These are phyloP conservation scores for Kodamaea sp. DNA, from an alignment of 1,139 yeast genomes.

Conservation along the genomic window DNA sequence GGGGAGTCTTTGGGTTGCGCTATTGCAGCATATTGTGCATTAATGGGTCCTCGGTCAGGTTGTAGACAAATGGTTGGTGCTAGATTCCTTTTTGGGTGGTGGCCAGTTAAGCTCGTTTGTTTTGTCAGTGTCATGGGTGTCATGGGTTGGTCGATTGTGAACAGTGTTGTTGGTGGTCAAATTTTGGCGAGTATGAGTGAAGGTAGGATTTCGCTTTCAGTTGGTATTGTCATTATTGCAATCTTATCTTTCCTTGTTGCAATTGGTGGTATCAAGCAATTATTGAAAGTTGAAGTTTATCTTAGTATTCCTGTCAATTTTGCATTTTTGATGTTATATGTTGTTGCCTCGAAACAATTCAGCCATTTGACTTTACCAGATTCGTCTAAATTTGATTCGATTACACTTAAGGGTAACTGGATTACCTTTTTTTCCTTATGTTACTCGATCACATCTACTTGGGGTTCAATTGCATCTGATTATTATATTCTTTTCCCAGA, in stretches of 20 bases:
- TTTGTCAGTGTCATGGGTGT: constrained; percentile 68
- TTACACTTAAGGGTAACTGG: constrained; percentile 57
- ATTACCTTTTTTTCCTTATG: constrained; percentile 69
- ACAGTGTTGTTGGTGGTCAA: constrained; percentile 83
- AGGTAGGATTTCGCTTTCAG: constrained; percentile 61
- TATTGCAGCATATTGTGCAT: constrained; percentile 75
- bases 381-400: constrained; percentile 35
- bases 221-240: constrained; percentile 71
- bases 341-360: constrained; percentile 58
- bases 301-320: constrained; percentile 69
- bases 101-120: constrained; percentile 72
- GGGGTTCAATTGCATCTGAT: constrained; percentile 89
- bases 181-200: constrained; percentile 62
- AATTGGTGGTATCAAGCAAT: constrained; percentile 69
- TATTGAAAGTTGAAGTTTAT: constrained; percentile 63
- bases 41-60: constrained; percentile 86
- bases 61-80: constrained; percentile 84
- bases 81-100: constrained; percentile 77
- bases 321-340: constrained; percentile 66
- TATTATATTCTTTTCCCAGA: constrained; percentile 84
- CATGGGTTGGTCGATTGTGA: constrained; percentile 85
- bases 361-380: constrained; percentile 35
- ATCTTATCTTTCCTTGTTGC: constrained; percentile 63
- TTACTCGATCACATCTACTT: constrained; percentile 80
- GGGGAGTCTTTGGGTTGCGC: constrained; percentile 67